Percentiles rank a stretch among this genome's conserved stretches.
phyloP scores from a whole-genome alignment of 148 eudicot species.

The Amaranthus cruentus region DNA sequence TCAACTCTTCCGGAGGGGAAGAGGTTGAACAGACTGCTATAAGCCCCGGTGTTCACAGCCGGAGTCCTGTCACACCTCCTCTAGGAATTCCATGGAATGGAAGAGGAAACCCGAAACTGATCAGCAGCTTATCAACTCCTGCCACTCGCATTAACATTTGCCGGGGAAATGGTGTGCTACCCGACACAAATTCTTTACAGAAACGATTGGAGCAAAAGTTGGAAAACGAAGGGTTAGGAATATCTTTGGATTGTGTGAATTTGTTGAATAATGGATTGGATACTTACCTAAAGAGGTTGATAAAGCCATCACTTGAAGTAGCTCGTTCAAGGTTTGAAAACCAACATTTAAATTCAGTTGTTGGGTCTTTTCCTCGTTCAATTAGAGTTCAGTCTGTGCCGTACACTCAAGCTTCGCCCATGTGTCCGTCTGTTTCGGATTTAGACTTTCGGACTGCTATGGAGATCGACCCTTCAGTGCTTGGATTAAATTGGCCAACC shows the following conservation, averaged over 20 bases:
- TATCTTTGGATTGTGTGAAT: constrained; percentile 57
- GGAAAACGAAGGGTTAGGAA: constrained; percentile 49
- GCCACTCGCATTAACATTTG: constrained; percentile 36
- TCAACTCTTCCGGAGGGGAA: constrained; percentile 67
- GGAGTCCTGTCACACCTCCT: constrained; percentile 76
- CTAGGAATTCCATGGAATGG: constrained; percentile 51
- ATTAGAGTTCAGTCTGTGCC: constrained; percentile 31
- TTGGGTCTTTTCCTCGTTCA: constrained; percentile 23
- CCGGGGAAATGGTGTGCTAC: constrained; percentile 46
- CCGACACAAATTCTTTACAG: constrained; percentile 47
- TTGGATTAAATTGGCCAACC: constrained; percentile 71
- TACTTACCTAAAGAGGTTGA: constrained; percentile 54
- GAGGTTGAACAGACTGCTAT: constrained; percentile 71
- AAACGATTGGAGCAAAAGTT: constrained; percentile 50
- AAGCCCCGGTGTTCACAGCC: constrained; percentile 48
- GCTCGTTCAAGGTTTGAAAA: constrained; percentile 36
- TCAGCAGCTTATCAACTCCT: constrained; percentile 27
- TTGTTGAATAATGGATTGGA: constrained; percentile 64
- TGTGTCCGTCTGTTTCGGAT: constrained; percentile 33
- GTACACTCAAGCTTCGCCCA: constrained; percentile 22
- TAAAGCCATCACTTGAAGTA: constrained; percentile 53
- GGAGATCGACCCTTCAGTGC: constrained; percentile 51
- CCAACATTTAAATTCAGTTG: constrained; percentile 17
- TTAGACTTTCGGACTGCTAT: constrained; percentile 59
- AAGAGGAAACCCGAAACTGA: constrained; percentile 49